Percentiles rank a stretch among this genome's conserved stretches.
These are phyloP conservation scores for Geotrichum aggregatum DNA, from an alignment of 1,139 yeast species.

Conservation along the genomic window DNA sequence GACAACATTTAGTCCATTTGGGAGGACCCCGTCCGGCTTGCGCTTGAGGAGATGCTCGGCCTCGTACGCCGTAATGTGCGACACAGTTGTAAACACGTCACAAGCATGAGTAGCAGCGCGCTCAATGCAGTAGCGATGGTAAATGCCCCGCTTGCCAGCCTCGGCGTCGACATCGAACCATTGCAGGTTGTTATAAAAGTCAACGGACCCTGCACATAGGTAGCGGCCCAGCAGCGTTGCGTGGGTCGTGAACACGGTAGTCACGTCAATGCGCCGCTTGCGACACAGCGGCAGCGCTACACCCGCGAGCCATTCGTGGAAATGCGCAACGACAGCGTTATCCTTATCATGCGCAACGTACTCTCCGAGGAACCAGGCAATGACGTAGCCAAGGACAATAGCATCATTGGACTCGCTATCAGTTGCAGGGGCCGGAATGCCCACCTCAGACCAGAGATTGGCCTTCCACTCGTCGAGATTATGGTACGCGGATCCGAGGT, in stretches of 20 bases:
- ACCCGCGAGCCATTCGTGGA: constrained; percentile 98
- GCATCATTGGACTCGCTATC: constrained; percentile 91
- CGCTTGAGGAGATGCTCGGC: constrained; percentile 88
- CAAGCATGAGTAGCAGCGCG: constrained; percentile 95
- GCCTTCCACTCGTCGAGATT: constrained; percentile 88
- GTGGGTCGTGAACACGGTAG: constrained; percentile 95
- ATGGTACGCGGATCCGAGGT: constrained; percentile 67
- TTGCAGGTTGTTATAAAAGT: constrained; percentile 87
- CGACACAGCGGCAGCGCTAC: constrained; percentile 90
- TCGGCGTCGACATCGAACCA: constrained; percentile 94
- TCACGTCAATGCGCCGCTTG: constrained; percentile 85
- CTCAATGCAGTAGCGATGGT: constrained; percentile 94
- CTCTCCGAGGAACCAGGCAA: constrained; percentile 97
- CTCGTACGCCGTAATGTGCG: constrained; percentile 94
- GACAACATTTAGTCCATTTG: constrained; percentile 92
- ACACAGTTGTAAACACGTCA: constrained; percentile 95
- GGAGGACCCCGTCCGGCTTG: constrained; percentile 96
- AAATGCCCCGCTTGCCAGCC: constrained; percentile 96
- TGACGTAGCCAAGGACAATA: constrained; percentile 83
- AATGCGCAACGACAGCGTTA: constrained; percentile 88
- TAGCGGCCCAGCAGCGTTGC: constrained; percentile 94
- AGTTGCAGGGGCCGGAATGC: constrained; percentile 88
- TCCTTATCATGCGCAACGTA: constrained; percentile 75
- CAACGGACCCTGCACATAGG: constrained; percentile 93
- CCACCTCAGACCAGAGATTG: constrained; percentile 86